Percentiles rank a stretch among this genome's conserved stretches.
Conservation (phyloP, 306 rosid genomes). For the Medicago truncatula region MtrunA17r5.0-ANR NC_053042.1:41404501-41405000, state of each 20-base stretch:
- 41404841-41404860: slow-evolving; percentile 28
- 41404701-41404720: slow-evolving; percentile 95
- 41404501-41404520: slow-evolving; percentile 2
- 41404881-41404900: slow-evolving; percentile 28
- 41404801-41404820: slow-evolving; percentile 78
- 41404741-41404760: slow-evolving; percentile 96
- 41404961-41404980: slow-evolving; percentile 95
- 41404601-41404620: slow-evolving; percentile 24
- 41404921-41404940: slow-evolving; percentile 52
- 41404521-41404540: slow-evolving; percentile 2
- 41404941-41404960: slow-evolving; percentile 60
- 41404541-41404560: not conserved
- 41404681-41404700: slow-evolving; percentile 94
- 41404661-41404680: slow-evolving; percentile 68
- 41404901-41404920: slow-evolving; percentile 64
- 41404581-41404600: not conserved
- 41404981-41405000: slow-evolving; percentile 86
- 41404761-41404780: slow-evolving; percentile 88
- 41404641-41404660: slow-evolving; percentile 15
- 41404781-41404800: slow-evolving; percentile 93
- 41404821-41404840: slow-evolving; percentile 59
- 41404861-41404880: not conserved
- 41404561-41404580: slow-evolving; percentile 8
- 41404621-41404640: not conserved
- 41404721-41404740: slow-evolving; percentile 83